These are phyloP conservation scores for Fusarium denticulatum DNA, from an alignment of 2,329 filamentous ascomycete species.

Conservation along the genomic window DNA sequence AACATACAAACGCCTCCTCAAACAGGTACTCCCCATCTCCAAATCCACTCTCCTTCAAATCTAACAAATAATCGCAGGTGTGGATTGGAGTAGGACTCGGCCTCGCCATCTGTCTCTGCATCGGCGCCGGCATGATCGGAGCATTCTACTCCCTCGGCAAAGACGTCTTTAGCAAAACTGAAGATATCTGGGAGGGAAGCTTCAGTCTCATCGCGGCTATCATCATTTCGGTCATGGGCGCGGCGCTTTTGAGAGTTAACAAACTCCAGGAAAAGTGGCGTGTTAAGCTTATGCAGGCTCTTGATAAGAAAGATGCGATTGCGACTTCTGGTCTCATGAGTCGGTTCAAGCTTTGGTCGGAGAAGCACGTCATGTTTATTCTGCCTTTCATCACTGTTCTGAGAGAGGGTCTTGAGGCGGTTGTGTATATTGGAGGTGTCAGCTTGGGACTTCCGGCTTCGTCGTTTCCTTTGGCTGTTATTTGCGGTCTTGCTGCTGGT, in stretches of 20 bases:
- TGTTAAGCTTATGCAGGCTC: background rate
- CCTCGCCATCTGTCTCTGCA: background rate
- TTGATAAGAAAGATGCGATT: background rate
- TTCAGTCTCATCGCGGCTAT: background rate
- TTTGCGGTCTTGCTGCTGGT: background rate
- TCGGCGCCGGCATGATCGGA: background rate
- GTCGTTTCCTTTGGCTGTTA: background rate
- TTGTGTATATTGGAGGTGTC: background rate
- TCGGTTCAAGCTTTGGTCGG: background rate
- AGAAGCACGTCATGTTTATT: background rate
- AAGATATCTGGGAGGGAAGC: background rate
- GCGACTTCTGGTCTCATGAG: background rate
- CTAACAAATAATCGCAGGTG: background rate
- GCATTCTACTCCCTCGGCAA: background rate
- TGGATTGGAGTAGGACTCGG: background rate
- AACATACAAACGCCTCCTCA: background rate
- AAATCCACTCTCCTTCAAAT: fast-evolving
- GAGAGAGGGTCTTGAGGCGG: background rate
- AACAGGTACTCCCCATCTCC: background rate
- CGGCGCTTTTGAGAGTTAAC: background rate
- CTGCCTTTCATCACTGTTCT: background rate
- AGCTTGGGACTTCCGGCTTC: background rate
- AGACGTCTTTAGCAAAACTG: background rate
- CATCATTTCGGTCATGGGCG: background rate
- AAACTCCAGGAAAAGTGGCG: background rate